Evolutionary conservation across 2,329 filamentous ascomycete genomes (phyloP).

Genomic region (Colletotrichum tamarilloi): DNA sequence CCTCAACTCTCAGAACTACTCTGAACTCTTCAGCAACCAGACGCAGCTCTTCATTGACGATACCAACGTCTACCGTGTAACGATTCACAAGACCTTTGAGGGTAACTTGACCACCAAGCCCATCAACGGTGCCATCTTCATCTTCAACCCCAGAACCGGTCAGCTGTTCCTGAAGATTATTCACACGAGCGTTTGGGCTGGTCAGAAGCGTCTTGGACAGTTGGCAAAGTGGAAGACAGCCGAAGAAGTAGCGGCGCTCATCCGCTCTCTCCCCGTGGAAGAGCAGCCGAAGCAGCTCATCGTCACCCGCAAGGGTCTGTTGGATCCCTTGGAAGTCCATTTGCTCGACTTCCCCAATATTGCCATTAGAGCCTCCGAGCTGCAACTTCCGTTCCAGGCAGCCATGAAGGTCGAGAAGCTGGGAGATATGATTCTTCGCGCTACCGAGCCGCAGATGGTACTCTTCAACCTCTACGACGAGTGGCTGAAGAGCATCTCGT

Average conservation of each 20-base stretch:
- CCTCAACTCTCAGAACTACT: constrained; percentile 99
- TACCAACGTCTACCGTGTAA: constrained; percentile 99
- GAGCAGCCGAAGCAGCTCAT: constrained; percentile 99
- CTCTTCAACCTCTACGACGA: constrained; percentile 99
- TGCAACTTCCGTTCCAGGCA: constrained; percentile 98
- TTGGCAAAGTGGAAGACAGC: constrained; percentile 99
- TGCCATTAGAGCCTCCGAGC: constrained; percentile 94
- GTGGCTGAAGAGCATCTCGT: constrained; percentile 98
- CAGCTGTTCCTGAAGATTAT: constrained; percentile 99
- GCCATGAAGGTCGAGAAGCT: constrained; percentile 99
- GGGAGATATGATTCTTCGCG: constrained; percentile 97
- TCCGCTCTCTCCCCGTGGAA: constrained; percentile 94
- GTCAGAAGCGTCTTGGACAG: constrained; percentile 98
- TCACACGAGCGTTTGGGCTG: constrained; percentile 98
- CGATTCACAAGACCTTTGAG: constrained; percentile 99
- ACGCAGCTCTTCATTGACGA: constrained; percentile 99
- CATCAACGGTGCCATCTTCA: constrained; percentile 99
- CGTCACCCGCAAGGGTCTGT: constrained; percentile 94
- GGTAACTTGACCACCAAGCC: constrained; percentile 99
- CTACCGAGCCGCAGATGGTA: constrained; percentile 99
- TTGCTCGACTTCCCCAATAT: constrained; percentile 99
- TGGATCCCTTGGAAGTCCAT: constrained; percentile 97
- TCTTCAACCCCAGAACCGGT: constrained; percentile 98
- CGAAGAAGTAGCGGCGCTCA: constrained; percentile 98
- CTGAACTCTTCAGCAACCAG: constrained; percentile 98